These are phyloP conservation scores for Lophiostoma macrostomum DNA, from an alignment of 495 filamentous ascomycete species.

Conservation along the genomic window DNA sequence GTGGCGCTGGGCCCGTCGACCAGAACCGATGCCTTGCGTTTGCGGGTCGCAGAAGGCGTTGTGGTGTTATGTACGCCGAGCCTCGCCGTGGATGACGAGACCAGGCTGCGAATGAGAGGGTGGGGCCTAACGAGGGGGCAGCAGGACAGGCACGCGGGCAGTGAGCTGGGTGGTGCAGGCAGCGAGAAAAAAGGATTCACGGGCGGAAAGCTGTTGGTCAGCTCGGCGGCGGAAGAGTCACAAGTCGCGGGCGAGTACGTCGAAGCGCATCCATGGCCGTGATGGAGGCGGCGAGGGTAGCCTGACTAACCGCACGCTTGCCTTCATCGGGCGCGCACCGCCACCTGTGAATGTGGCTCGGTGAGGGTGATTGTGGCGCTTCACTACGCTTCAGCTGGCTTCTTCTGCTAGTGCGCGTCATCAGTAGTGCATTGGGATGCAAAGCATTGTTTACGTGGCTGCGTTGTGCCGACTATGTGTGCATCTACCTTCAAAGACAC, in stretches of 20 bases:
- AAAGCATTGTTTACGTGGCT: no score
- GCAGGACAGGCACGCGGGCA: slow-evolving; percentile 1
- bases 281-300: no score
- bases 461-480: no score
- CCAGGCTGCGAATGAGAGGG: slow-evolving; percentile 27
- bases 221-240: slow-evolving; percentile 11
- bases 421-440: no score
- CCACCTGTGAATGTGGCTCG: slow-evolving; percentile 6
- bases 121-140: neutral
- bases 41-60: slow-evolving; percentile 70
- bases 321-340: no score
- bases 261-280: neutral
- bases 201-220: slow-evolving; percentile 21
- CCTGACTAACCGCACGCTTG: no score
- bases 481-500: no score
- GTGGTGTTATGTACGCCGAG: slow-evolving; percentile 41
- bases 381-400: neutral
- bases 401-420: neutral
- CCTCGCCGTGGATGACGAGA: slow-evolving; percentile 40
- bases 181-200: slow-evolving; percentile 2
- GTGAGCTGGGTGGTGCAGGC: slow-evolving; percentile 12
- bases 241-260: neutral
- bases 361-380: neutral
- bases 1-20: slow-evolving; percentile 39
- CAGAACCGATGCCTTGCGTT: slow-evolving; percentile 71